Evolutionary conservation across 164 flowering plant genomes (phyloP).

Genomic region (Tetracentron sinense): DNA sequence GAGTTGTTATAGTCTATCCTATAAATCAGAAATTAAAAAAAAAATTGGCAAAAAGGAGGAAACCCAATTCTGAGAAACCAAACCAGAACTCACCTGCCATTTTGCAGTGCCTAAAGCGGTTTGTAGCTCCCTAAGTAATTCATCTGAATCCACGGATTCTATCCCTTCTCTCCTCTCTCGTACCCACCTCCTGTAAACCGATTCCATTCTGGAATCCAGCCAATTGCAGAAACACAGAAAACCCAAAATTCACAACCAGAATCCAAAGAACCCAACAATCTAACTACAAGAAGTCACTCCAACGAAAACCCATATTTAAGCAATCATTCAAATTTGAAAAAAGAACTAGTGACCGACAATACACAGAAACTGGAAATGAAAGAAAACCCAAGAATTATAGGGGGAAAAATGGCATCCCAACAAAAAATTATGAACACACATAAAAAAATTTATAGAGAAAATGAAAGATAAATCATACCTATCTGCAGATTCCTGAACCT

Average conservation of each 20-base stretch:
- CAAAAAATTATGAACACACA: no score
- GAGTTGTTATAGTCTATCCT: not conserved
- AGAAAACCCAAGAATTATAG: no score
- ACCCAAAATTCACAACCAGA: not conserved
- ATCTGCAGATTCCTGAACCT: conserved; percentile 86
- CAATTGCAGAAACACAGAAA: not conserved
- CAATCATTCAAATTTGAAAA: no score
- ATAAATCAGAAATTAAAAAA: not conserved
- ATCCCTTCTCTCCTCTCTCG: conserved; percentile 49
- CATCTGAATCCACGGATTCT: conserved; percentile 34
- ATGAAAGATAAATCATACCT: conserved; percentile 37
- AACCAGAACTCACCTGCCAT: conserved; percentile 68
- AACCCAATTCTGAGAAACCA: not conserved
- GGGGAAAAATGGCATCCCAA: no score
- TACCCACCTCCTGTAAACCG: conserved; percentile 70
- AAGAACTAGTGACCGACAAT: no score
- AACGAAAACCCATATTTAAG: no score
- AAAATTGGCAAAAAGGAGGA: not conserved
- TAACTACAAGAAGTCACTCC: no score
- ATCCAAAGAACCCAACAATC: conserved; percentile 2
- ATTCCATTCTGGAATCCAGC: conserved; percentile 70
- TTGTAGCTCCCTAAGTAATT: conserved; percentile 63
- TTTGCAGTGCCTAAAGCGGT: conserved; percentile 84
- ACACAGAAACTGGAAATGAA: no score
- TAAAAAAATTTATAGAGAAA: no score